Percentiles rank a stretch among this genome's conserved stretches.
phyloP scores from a whole-genome alignment of 2,329 filamentous ascomycete species.

The Hortaea sp. region DNA sequence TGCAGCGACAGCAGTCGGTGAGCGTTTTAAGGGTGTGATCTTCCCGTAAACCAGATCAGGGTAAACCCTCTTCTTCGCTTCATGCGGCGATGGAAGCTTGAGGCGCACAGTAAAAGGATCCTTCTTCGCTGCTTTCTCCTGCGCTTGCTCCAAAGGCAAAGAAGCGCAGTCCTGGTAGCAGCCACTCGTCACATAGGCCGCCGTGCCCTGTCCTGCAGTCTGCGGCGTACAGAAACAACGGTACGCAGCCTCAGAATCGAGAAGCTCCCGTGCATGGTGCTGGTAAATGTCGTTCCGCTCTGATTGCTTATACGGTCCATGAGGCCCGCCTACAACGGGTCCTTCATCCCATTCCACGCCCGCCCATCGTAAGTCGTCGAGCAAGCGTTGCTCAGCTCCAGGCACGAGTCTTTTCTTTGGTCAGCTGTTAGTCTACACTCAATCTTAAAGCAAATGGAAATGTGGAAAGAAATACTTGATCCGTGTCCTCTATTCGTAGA shows the following conservation, averaged over 20 bases:
- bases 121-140: slow-evolving; percentile 56
- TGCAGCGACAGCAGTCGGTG: slow-evolving; percentile 16
- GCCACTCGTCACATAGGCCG: slow-evolving; percentile 49
- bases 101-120: slow-evolving; percentile 72
- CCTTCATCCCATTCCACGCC: slow-evolving; percentile 92
- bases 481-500: slow-evolving; percentile 87
- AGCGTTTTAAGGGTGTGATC: slow-evolving; percentile 37
- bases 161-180: slow-evolving; percentile 66
- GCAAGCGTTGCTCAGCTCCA: slow-evolving; percentile 68
- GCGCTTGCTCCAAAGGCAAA: slow-evolving; percentile 57
- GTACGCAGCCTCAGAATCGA: slow-evolving; percentile 68
- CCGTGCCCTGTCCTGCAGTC: slow-evolving; percentile 44
- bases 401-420: slow-evolving; percentile 65
- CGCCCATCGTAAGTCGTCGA: slow-evolving; percentile 76
- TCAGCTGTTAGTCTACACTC: background rate
- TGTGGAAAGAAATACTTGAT: slow-evolving; percentile 51
- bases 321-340: slow-evolving; percentile 68
- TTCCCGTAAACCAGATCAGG: slow-evolving; percentile 71
- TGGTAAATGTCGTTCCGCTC: slow-evolving; percentile 66
- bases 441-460: background rate
- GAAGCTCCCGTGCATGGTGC: slow-evolving; percentile 56
- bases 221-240: slow-evolving; percentile 75
- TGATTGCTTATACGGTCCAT: slow-evolving; percentile 84
- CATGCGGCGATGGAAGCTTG: slow-evolving; percentile 43
- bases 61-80: slow-evolving; percentile 49